These are phyloP conservation scores for Lathyrus sativus DNA, from an alignment of 306 rosid species.

Conservation along the genomic window DNA sequence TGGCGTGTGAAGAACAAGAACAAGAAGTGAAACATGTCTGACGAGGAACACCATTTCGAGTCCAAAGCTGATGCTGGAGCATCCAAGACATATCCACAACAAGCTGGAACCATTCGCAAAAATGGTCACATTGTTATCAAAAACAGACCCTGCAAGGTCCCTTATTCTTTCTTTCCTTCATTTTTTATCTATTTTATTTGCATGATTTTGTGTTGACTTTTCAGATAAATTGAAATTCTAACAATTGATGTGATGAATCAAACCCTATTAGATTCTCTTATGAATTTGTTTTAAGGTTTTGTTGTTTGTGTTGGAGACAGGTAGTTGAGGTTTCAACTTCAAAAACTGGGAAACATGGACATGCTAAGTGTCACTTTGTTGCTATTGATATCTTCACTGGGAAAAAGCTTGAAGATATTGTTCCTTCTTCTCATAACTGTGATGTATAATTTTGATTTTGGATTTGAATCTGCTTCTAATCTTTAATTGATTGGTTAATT, in stretches of 20 bases:
- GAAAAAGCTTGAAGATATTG: constrained; percentile 97
- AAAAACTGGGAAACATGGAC: constrained; percentile 97
- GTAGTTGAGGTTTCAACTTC: constrained; percentile 98
- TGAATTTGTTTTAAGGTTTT: not conserved
- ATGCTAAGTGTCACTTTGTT: constrained; percentile 97
- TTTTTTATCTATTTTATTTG: not conserved
- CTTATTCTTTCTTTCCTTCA: not conserved
- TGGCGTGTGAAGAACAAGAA: not conserved
- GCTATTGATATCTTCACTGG: constrained; percentile 88
- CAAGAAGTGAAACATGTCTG: constrained; percentile 55
- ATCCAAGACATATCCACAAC: constrained; percentile 94
- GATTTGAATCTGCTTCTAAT: not conserved
- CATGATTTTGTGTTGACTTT: not conserved
- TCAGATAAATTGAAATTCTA: not conserved
- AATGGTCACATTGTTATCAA: constrained; percentile 91
- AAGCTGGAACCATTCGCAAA: constrained; percentile 95
- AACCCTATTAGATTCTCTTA: not conserved
- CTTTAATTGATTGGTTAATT: not conserved
- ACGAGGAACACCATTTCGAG: constrained; percentile 99
- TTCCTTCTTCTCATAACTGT: constrained; percentile 97
- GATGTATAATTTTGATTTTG: constrained; percentile 58
- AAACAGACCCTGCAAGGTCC: constrained; percentile 93
- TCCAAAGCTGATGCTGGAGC: constrained; percentile 98
- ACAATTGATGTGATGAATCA: constrained; percentile 9
- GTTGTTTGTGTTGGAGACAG: constrained; percentile 44